These are phyloP conservation scores for Elongisporangium prolatum DNA, from an alignment of 352 stramenopile species.

Conservation along the genomic window DNA sequence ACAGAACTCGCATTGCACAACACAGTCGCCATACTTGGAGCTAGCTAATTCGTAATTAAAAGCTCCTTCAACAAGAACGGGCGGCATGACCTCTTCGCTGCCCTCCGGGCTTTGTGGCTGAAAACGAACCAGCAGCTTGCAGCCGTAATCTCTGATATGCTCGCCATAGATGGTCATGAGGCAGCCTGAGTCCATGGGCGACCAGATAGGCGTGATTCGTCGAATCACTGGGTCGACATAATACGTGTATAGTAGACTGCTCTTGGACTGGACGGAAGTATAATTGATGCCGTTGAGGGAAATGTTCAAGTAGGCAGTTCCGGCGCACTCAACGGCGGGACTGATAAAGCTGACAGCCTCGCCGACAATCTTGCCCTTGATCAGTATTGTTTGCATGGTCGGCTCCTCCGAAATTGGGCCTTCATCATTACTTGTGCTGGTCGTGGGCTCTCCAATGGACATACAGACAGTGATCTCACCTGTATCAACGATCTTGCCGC, in stretches of 20 bases:
- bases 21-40: conserved; percentile 5
- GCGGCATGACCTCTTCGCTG: conserved; percentile 7
- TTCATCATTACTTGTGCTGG: conserved; percentile 1
- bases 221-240: conserved; percentile 49
- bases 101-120: conserved; percentile 26
- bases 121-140: conserved; percentile 39
- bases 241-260: conserved; percentile 48
- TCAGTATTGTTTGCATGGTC: conserved; percentile 12
- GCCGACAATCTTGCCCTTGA: conserved; percentile 55
- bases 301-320: conserved; percentile 53
- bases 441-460: conserved; percentile 13
- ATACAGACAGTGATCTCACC: conserved; percentile 58
- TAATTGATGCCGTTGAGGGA: conserved; percentile 77
- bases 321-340: conserved; percentile 29
- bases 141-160: conserved; percentile 47
- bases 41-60: background rate
- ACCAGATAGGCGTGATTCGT: conserved; percentile 46
- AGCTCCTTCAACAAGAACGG: background rate
- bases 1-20: conserved; percentile 30
- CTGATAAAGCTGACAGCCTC: conserved; percentile 52
- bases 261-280: conserved; percentile 36
- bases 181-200: conserved; percentile 26
- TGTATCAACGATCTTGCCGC: conserved; percentile 63
- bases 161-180: conserved; percentile 37
- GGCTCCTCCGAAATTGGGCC: background rate